Conservation (phyloP, 2,329 filamentous ascomycete genomes). For the Phaeosphaeria sp. region DNA sequence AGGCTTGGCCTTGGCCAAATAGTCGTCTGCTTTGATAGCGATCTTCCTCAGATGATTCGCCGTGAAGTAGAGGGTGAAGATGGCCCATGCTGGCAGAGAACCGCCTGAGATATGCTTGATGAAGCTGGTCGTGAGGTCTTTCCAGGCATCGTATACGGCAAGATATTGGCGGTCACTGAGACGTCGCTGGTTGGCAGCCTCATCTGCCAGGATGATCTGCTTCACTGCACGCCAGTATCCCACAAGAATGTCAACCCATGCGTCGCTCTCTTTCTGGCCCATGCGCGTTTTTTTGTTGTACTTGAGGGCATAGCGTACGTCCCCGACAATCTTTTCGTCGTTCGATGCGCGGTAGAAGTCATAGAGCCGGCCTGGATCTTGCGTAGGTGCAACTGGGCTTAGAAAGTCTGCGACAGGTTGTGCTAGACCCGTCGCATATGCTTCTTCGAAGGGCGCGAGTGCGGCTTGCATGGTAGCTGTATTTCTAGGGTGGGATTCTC, state of each 20-base stretch:
- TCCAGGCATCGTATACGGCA: conserved; percentile 89
- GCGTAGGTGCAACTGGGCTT: conserved; percentile 69
- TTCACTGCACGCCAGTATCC: conserved; percentile 84
- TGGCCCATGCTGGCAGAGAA: conserved; percentile 86
- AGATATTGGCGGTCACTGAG: conserved; percentile 68
- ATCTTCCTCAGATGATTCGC: conserved; percentile 87
- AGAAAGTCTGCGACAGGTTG: conserved; percentile 77
- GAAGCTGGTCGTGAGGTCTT: conserved; percentile 77
- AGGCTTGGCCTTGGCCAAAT: conserved; percentile 60
- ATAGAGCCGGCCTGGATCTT: conserved; percentile 70
- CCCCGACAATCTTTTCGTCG: conserved; percentile 67
- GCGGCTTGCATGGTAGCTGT: conserved; percentile 69
- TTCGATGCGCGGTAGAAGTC: conserved; percentile 76
- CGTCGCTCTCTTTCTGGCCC: conserved; percentile 70
- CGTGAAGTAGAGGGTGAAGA: conserved; percentile 86
- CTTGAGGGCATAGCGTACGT: conserved; percentile 74
- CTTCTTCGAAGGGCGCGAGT: conserved; percentile 75
- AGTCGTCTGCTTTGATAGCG: conserved; percentile 87
- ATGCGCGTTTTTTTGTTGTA: conserved; percentile 65
- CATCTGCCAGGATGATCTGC: conserved; percentile 72
- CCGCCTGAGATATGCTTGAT: conserved; percentile 80
- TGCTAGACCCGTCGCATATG: conserved; percentile 70
- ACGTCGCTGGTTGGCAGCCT: conserved; percentile 55
- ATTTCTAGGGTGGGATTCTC: conserved; percentile 7
- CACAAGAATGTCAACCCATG: conserved; percentile 87